phyloP scores from a whole-genome alignment of 176 grass and related monocot species.

The Avena eriantha region DNA sequence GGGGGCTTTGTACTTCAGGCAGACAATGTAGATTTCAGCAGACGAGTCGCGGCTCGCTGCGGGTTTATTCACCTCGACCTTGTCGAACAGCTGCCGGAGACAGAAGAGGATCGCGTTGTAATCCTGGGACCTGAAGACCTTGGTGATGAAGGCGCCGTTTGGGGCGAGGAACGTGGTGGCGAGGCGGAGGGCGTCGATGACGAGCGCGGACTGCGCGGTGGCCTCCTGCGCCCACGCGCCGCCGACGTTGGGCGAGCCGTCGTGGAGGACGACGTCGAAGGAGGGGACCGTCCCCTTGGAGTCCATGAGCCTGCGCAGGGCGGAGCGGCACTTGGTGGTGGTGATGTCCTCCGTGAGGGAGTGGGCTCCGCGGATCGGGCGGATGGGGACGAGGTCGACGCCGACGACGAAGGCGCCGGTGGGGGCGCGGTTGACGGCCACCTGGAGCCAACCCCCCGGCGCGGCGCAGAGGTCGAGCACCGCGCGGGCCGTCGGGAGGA shows the following conservation, averaged over 20 bases:
- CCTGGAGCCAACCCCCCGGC: conserved; percentile 89
- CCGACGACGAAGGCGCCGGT: conserved; percentile 77
- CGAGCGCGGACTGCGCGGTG: conserved; percentile 74
- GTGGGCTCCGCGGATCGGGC: conserved; percentile 75
- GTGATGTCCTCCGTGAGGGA: conserved; percentile 91
- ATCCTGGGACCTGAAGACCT: conserved; percentile 98
- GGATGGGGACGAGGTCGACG: conserved; percentile 82
- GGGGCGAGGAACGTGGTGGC: conserved; percentile 81
- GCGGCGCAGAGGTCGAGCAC: conserved; percentile 94
- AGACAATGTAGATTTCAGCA: conserved; percentile 95
- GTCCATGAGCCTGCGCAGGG: conserved; percentile 72
- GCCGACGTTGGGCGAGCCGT: conserved; percentile 92
- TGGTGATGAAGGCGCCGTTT: conserved; percentile 78
- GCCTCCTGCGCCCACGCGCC: conserved; percentile 95
- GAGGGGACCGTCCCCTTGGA: conserved; percentile 51
- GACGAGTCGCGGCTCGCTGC: conserved; percentile 77
- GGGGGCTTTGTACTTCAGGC: conserved; percentile 78
- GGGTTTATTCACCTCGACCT: conserved; percentile 88
- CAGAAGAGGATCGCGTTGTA: conserved; percentile 88
- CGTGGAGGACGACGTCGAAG: conserved; percentile 89
- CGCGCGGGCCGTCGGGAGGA: conserved; percentile 74
- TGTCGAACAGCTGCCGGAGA: conserved; percentile 94
- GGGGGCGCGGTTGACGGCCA: conserved; percentile 74
- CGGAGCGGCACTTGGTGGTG: conserved; percentile 74
- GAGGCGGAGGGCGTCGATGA: conserved; percentile 74